Conservation (phyloP, 768 basidiomycete species). For the Strobilomyces confusus region DNA sequence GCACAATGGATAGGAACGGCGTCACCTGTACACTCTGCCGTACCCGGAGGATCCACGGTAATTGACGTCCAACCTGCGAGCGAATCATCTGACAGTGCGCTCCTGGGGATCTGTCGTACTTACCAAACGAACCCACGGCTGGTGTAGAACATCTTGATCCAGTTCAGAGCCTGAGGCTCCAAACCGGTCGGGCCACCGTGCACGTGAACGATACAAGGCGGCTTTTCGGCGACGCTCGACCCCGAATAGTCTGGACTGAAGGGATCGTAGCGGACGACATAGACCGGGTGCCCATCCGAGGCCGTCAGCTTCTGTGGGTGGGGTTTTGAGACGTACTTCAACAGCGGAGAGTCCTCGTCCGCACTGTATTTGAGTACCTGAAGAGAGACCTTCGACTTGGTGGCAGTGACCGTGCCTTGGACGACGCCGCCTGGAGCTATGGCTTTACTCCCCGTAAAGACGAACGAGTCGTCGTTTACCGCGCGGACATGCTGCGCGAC, state of each 20-base stretch:
- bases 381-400: background rate
- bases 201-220: constrained; percentile 58
- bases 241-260: constrained; percentile 54
- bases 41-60: constrained; percentile 73
- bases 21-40: constrained; percentile 57
- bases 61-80: constrained; percentile 62
- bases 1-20: background rate
- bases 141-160: constrained; percentile 60
- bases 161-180: constrained; percentile 43
- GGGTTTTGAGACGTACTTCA: constrained; percentile 14
- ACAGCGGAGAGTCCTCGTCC: background rate
- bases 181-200: constrained; percentile 33
- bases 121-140: constrained; percentile 68
- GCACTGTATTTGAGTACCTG: constrained; percentile 14
- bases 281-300: constrained; percentile 59
- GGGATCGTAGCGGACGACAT: constrained; percentile 62
- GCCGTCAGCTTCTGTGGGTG: background rate
- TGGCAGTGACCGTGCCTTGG: constrained; percentile 1
- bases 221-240: constrained; percentile 35
- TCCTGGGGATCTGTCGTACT: constrained; percentile 3
- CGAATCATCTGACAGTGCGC: constrained; percentile 3
- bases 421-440: constrained; percentile 8
- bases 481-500: constrained; percentile 15
- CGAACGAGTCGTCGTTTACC: background rate
- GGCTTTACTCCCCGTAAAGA: constrained; percentile 8